phyloP scores from a whole-genome alignment of 495 filamentous ascomycete species.

The Collariella sp. region DNA sequence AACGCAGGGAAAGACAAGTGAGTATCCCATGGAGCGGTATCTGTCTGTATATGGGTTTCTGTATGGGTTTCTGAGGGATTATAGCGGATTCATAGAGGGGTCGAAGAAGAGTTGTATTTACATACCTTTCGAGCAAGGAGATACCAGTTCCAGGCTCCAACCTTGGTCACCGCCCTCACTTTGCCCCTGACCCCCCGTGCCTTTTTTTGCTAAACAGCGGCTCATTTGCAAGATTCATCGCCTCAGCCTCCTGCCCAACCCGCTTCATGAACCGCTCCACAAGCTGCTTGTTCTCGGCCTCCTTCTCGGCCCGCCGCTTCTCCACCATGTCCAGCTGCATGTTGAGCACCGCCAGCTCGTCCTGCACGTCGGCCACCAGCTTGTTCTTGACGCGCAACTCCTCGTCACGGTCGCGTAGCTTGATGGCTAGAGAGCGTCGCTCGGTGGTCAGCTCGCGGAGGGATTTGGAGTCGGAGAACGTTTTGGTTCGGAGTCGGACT shows the following conservation, averaged over 20 bases:
- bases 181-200: no score
- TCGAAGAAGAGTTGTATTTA: neutral
- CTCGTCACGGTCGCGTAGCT: conserved; percentile 71
- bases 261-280: conserved; percentile 85
- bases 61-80: neutral
- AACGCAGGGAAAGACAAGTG: neutral
- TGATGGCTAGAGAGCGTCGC: conserved; percentile 48
- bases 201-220: conserved; percentile 16
- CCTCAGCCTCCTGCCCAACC: conserved; percentile 77
- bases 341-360: conserved; percentile 77
- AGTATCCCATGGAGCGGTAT: neutral
- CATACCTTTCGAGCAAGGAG: neutral
- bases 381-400: conserved; percentile 76
- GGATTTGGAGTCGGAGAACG: conserved; percentile 44
- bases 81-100: neutral
- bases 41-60: neutral
- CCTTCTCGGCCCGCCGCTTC: conserved; percentile 55
- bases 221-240: conserved; percentile 63
- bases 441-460: conserved; percentile 58
- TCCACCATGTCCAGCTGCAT: conserved; percentile 83
- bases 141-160: no score
- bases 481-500: conserved; percentile 50
- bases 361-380: conserved; percentile 78
- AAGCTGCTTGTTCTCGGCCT: conserved; percentile 79
- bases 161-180: no score